Base-by-base conservation (phyloP, 2,329 filamentous ascomycete species). In the Stachybotrys chlorohalonatus region DNA sequence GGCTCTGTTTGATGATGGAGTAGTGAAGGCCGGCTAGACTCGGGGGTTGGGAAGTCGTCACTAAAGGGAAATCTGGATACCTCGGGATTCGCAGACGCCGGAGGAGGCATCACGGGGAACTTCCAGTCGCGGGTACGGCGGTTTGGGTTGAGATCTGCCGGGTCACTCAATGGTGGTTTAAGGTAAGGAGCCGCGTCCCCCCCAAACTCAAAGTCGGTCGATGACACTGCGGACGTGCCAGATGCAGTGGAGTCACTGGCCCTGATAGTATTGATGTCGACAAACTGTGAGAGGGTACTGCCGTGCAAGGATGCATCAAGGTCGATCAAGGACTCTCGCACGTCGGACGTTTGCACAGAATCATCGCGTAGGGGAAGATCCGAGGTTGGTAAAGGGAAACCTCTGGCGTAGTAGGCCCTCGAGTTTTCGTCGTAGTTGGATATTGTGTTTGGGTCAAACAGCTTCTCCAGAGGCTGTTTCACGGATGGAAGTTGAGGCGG, bases 391-490 rank as follows among this genome's bases (percentile, higher is more conserved):
- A 71, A 68, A 2, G 72, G 71, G 31, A 75, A 70, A 0, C 68
- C 68, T 39, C 70, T 72, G 16, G 80, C 79, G 60, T 86, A 86
- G 61, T 85, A 84, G 47, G 73, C 73, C 32, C 80, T 73, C 16
- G 81, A 83, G 58, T 86, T 85, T 56, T 86, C 83, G 30, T 83
- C 77, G 58, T 86, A 86, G 57, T 77, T 83, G 2, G 82, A 81
- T 39, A 83, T 78, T 0, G 83, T 85, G 63, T 85, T 83, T 6
- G 82, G 82, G 56, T 86, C 83, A 62, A 86, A 86, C 0, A 86
- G 72, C 58, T 84, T 85, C 59, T 86, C 83, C 5, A 86, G 67
- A 0, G 83, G 83, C 9, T 75, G 81, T 58, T 78, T 81, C 57
- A 83, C 70, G 1, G 79, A 78, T 2, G 81, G 78, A 6, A 85